Base-by-base conservation (phyloP, 352 stramenopile genomes). In the Globisporangium mamillatum region DNA sequence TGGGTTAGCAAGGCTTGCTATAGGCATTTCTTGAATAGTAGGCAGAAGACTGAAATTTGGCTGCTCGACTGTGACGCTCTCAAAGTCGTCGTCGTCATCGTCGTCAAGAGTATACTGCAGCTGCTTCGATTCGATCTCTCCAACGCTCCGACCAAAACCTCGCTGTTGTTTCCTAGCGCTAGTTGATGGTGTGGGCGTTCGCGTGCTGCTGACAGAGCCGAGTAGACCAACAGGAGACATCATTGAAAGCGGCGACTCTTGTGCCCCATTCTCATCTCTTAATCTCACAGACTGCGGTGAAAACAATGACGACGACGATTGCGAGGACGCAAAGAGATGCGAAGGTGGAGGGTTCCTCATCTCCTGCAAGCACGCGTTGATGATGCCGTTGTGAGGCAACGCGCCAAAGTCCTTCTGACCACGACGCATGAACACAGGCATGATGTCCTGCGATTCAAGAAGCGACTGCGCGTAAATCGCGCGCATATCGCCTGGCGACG, bases 391-490 rank as follows among this genome's bases (percentile, higher is more conserved):
- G 3, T 75, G 78, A 2, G 81, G 86, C 32, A 94, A 44, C 18
- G 75, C 70, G 16, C 70, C 64, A 38, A 80, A 67, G 20, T 84
- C 72, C 7, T 75, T 69, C 44, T 67, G 60, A 14, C 74, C 79
- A 4, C 82, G 74, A 69, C 77, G 77, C 18, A 75, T 41, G 50
- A 86, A 76, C 24, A 36, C 61, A 52, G 75, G 76, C 22, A 74
- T 57, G 44, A 55, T 75, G 27, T 66, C 63, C 25, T 75, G 84
- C 16, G 86, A 92, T 25, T 92, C 82, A n/a, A 87, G 73, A 24
- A 94, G 56, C 2, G 86, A 88, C 0, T 74, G 74, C 10, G 84
- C 83, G 66, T 94, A 94, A 56, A 94, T 92, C 27, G 86, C 84
- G 4, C 84, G 84, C 86, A 93, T 93, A 29, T 91, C 73, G 1